Evolutionary conservation across 2,329 filamentous ascomycete species (phyloP), one percentile per base, ranked within the genome.

Genomic region (Trichoderma brevicompactum): DNA sequence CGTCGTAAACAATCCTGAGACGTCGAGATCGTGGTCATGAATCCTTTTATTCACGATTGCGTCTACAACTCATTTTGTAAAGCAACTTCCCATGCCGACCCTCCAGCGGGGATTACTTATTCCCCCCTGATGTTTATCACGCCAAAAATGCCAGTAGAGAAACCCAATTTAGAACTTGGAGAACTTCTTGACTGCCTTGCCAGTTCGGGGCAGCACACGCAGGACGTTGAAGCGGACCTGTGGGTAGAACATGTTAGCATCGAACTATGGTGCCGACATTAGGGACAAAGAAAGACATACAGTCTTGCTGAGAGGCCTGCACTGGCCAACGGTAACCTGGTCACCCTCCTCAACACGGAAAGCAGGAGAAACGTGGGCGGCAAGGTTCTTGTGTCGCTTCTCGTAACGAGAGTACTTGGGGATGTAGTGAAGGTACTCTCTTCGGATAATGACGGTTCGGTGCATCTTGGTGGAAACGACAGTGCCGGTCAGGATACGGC

Each of bases 381-480:
- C 92, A 73, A 99, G 88, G 90, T 99, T 99, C 91, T 97, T 97
- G 92, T 99, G 95, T 83, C 95, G 89, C 91, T 97, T 98, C 92
- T 99, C 96, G 85, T 99, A 99, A 90, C 95, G 92, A 81, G 92
- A 88, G 90, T 99, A 99, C 88, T 99, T 99, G 83, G 94, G 94
- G 81, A 99, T 91, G 86, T 92, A 99, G 88, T 99, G 95, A 71
- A 99, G 92, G 89, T 99, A 99, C 89, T 99, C 95, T 84, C 95
- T 91, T 83, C 95, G 95, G 88, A 99, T 96, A 85, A 99, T 91
- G 81, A 98, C 86, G 78, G 95, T 99, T 85, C 95, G 92, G 92
- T 99, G 95, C 95, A 99, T 99, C 92, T 99, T 99, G 85, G 95
- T 99, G 78, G 94, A 98, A 80, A 98, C 91, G 79, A 99, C 95